phyloP scores from a whole-genome alignment of 208 protist genomes.

The Crithidia thermophila region DNA sequence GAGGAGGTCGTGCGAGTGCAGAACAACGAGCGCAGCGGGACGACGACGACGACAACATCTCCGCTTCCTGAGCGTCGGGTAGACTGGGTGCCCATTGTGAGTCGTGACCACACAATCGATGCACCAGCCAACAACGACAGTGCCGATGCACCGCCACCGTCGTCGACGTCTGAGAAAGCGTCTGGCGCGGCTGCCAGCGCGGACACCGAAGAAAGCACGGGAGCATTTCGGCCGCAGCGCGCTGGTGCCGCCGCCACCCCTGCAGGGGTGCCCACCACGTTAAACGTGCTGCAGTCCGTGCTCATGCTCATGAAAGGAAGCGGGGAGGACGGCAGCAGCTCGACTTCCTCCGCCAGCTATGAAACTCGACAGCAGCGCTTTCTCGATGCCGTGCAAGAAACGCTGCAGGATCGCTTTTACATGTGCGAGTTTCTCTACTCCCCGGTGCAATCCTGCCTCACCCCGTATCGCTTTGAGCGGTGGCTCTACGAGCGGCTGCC shows the following conservation, averaged over 20 bases:
- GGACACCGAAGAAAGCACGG: too few species aligned
- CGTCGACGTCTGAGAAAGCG: too few species aligned
- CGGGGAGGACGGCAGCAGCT: not conserved
- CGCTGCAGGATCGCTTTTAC: slow-evolving; percentile 38
- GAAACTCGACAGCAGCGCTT: slow-evolving; percentile 7
- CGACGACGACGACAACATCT: not conserved
- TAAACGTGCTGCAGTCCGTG: too few species aligned
- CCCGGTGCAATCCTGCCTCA: slow-evolving; percentile 44
- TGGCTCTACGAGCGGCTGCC: slow-evolving; percentile 66
- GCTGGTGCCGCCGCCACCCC: too few species aligned
- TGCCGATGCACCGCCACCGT: too few species aligned
- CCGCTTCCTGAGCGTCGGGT: not conserved
- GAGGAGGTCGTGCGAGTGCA: slow-evolving; percentile 20
- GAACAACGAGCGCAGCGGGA: not conserved
- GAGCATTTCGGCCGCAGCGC: too few species aligned
- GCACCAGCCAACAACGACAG: too few species aligned
- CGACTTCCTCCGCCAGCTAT: not conserved
- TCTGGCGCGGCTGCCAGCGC: too few species aligned
- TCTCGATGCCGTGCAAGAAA: slow-evolving; percentile 24
- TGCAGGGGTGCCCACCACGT: too few species aligned
- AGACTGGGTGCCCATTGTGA: slow-evolving; percentile 8
- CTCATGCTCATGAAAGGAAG: too few species aligned
- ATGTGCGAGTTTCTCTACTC: slow-evolving; percentile 35
- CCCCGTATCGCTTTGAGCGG: slow-evolving; percentile 38
- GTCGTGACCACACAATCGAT: too few species aligned